Base-by-base conservation (phyloP, 73 alveolate genomes). In the Tetrahymena borealis region DNA sequence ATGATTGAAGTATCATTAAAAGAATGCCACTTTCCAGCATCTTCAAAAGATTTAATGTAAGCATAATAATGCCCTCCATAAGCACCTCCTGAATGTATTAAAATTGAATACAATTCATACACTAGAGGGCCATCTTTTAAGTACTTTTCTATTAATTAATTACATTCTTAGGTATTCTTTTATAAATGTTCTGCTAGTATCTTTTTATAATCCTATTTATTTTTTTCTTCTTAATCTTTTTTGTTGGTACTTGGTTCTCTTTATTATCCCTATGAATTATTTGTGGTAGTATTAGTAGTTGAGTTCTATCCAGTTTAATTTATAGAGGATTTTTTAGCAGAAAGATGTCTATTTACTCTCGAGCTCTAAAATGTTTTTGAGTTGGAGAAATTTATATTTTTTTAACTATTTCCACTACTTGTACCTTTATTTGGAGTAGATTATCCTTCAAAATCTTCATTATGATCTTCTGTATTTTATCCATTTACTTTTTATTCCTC, bases 21-120 rank as follows among this genome's bases (percentile, higher is more conserved):
- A 33, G 41, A 78, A 78, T 95, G 95, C 97, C 97, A 95, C 40
- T 96, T 40, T 78, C 95, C 93, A 33, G 95, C 97, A 95, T 96
- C 97, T 91, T 96, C 97, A 94, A 92, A 94, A 77, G 98, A 94
- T 94, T 92, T 94, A 38, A 96, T 96, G 91, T 93, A 95, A 1
- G 98, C 97, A 94, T 43, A 96, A 92, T 96, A 96, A 95, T 96
- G 98, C 3, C 97, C 98, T 10, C 97, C 97, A 78, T 94, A 91
- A 0, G 98, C 98, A 0, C 96, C 94, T 20, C 98, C 98, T 85
- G 97, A 93, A 79, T 95, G 98, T 11, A 93, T 90, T 3, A 96
- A 95, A 5, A 96, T 94, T 7, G 98, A 96, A 91, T 95, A 96
- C 90, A 96, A 94, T 91, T 96, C 96, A 95, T 96, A 95, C 15